phyloP scores from a whole-genome alignment of 169 alveolate genomes.

The Eimeria maxima region DNA sequence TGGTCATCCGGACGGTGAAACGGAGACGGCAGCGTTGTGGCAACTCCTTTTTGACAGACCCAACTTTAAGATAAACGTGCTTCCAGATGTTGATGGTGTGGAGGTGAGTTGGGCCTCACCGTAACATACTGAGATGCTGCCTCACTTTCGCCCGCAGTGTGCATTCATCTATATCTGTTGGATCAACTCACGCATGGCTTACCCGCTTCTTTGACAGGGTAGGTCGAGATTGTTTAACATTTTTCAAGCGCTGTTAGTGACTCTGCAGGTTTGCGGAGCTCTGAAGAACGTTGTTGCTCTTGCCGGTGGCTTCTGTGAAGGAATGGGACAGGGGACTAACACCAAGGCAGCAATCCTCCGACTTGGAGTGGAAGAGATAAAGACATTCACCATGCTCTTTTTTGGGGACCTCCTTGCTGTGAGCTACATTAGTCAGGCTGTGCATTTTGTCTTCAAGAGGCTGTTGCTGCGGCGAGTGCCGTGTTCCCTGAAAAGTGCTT shows the following conservation, averaged over 20 bases:
- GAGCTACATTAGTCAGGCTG: neutral
- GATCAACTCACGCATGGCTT: neutral
- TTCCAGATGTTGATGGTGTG: slow-evolving; percentile 94
- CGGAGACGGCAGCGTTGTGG: slow-evolving; percentile 85
- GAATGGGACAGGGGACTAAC: slow-evolving; percentile 95
- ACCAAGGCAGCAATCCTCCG: slow-evolving; percentile 97
- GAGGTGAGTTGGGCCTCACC: slow-evolving; percentile 87
- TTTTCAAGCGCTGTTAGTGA: neutral
- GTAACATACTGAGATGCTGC: neutral
- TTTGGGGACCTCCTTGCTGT: slow-evolving; percentile 87
- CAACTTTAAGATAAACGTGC: slow-evolving; percentile 93
- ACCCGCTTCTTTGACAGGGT: neutral
- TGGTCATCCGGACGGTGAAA: slow-evolving; percentile 92
- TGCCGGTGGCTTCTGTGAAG: slow-evolving; percentile 97
- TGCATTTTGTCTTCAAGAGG: neutral
- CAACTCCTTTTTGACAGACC: slow-evolving; percentile 94
- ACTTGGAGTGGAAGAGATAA: slow-evolving; percentile 94
- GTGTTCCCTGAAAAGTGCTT: neutral
- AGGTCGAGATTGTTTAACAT: neutral
- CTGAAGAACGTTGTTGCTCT: slow-evolving; percentile 95
- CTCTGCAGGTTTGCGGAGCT: slow-evolving; percentile 93
- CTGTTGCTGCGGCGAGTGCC: neutral
- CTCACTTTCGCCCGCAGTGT: neutral
- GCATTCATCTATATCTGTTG: neutral
- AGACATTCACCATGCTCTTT: slow-evolving; percentile 88